phyloP scores from a whole-genome alignment of 228 moss, liverwort and hornwort genomes.

The Sphagnum magellanicum region DNA sequence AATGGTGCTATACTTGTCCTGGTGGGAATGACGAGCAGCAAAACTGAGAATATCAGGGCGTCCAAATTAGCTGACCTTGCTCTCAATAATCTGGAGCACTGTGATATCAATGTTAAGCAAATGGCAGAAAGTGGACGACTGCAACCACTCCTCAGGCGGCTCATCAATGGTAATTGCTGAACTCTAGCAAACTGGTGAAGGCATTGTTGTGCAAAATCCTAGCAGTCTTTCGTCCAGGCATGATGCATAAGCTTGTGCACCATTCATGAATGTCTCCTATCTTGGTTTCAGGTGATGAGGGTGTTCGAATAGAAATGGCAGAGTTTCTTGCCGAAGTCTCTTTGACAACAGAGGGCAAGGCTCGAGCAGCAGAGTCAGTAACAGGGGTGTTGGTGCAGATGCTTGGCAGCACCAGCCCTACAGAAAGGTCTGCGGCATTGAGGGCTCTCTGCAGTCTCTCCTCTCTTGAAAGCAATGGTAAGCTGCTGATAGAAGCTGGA shows the following conservation, averaged over 20 bases:
- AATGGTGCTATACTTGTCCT: conserved; percentile 8
- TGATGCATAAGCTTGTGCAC: too few relatives aligned
- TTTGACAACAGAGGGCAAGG: conserved; percentile 69
- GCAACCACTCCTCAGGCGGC: conserved; percentile 7
- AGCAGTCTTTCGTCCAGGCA: too few relatives aligned
- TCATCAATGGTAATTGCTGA: conserved; percentile 1
- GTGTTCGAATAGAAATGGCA: conserved; percentile 77
- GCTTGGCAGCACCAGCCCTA: conserved; percentile 55
- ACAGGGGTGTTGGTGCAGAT: conserved; percentile 64
- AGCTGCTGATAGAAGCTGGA: conserved; percentile 65
- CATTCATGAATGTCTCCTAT: too few relatives aligned
- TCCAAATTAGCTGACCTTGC: not conserved
- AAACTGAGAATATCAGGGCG: not conserved
- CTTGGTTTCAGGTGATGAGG: conserved; percentile 62
- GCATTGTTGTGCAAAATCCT: too few relatives aligned
- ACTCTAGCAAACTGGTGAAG: too few relatives aligned
- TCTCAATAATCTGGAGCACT: conserved; percentile 5
- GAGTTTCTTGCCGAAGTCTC: conserved; percentile 62
- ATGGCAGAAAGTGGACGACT: conserved; percentile 12
- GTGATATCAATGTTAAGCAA: conserved; percentile 4
- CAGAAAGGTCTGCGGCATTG: conserved; percentile 64
- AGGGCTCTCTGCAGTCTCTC: conserved; percentile 81
- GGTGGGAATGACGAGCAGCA: conserved; percentile 8
- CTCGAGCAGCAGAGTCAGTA: conserved; percentile 64
- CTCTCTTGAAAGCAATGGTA: conserved; percentile 65